Conservation (phyloP, 2,329 filamentous ascomycete genomes). For the Thielaviopsis populi region DNA sequence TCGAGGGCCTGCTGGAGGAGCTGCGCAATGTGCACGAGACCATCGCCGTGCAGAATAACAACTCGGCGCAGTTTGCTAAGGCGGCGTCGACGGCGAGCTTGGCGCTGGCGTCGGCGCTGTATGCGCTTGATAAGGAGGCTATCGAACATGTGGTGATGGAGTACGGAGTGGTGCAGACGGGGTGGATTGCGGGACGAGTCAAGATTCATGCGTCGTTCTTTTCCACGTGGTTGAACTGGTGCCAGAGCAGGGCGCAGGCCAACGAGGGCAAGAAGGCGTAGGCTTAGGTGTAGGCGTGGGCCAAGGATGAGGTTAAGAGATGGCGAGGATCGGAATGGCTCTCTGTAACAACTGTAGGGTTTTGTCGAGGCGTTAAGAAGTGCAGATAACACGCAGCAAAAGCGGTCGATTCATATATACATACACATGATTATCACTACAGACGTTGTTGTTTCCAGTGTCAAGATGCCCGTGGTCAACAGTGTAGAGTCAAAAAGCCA, state of each 20-base stretch:
- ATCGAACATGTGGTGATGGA: constrained; percentile 43
- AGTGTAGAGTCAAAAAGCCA: not conserved
- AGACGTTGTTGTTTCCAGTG: not conserved
- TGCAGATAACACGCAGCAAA: not conserved
- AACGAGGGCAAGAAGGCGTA: constrained; percentile 8
- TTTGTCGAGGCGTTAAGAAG: not conserved
- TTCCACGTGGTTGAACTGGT: constrained; percentile 62
- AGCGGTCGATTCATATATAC: not conserved
- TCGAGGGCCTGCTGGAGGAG: constrained; percentile 22
- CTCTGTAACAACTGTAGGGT: not conserved
- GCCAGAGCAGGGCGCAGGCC: constrained; percentile 31
- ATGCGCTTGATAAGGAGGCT: constrained; percentile 36
- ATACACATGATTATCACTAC: not conserved
- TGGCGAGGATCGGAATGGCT: not conserved
- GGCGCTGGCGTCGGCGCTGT: constrained; percentile 48
- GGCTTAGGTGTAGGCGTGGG: too few relatives aligned
- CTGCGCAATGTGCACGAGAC: constrained; percentile 55
- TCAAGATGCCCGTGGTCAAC: not conserved
- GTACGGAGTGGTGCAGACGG: constrained; percentile 45
- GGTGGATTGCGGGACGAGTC: constrained; percentile 42
- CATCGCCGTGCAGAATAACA: constrained; percentile 42
- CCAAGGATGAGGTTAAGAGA: not conserved
- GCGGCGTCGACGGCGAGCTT: constrained; percentile 61
- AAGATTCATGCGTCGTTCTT: constrained; percentile 53
- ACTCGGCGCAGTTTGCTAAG: constrained; percentile 55